These are phyloP conservation scores for Prunella vulgaris DNA, from an alignment of 257 asterid species.

Conservation along the genomic window DNA sequence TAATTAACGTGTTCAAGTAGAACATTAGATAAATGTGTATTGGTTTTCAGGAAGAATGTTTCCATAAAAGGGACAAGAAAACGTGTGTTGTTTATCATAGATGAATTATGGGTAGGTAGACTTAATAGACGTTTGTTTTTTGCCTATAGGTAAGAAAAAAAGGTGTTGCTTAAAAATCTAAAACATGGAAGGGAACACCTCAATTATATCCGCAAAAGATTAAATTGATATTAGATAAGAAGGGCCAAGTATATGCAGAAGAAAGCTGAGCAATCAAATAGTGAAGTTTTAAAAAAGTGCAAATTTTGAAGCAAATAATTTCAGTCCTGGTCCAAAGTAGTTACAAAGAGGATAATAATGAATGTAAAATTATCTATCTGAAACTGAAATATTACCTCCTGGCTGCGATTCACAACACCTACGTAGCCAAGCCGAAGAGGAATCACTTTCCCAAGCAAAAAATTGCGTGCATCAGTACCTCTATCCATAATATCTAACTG, in stretches of 20 bases:
- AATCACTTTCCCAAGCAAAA: constrained; percentile 90
- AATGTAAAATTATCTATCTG: background rate
- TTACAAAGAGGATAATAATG: background rate
- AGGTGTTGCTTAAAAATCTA: background rate
- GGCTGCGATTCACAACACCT: constrained; percentile 97
- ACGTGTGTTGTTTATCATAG: background rate
- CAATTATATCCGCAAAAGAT: background rate
- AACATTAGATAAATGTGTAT: background rate
- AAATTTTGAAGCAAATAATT: background rate
- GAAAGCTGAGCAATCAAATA: constrained; percentile 1
- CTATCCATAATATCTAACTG: constrained; percentile 99
- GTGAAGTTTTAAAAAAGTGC: background rate
- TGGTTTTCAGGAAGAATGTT: background rate
- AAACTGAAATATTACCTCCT: constrained; percentile 60
- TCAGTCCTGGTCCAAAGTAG: background rate
- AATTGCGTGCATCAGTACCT: constrained; percentile 92
- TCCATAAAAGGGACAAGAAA: background rate
- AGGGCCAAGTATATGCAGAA: constrained; percentile 2
- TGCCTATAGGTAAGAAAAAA: background rate
- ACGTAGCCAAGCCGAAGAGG: constrained; percentile 96
- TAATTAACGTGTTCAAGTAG: background rate
- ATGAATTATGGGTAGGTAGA: background rate
- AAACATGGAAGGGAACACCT: constrained; percentile 2
- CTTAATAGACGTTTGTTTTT: background rate
- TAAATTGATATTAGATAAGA: background rate